A percentile compares a stretch with the other conserved stretches of the same genome.
Evolutionary conservation across 441 rosid species (phyloP).

Genomic region (Kokia cookei): DNA sequence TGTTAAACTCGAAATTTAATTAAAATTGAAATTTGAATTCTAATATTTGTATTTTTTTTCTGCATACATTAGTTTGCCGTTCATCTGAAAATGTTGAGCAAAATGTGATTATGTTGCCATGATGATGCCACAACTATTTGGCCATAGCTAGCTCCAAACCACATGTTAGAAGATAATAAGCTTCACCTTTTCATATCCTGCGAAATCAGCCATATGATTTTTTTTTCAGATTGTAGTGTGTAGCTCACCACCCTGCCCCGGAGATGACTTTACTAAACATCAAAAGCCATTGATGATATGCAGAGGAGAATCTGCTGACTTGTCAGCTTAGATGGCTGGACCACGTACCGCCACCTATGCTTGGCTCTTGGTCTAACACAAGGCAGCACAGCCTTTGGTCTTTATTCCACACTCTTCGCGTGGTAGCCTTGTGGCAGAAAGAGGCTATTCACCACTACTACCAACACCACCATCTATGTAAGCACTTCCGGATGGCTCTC

Average conservation of each 20-base stretch:
- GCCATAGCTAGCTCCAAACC: neutral
- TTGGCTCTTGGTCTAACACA: conserved; percentile 5
- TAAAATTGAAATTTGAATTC: neutral
- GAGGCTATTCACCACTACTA: conserved; percentile 9
- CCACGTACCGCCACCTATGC: neutral
- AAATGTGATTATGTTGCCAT: neutral
- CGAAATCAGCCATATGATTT: neutral
- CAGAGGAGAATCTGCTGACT: neutral
- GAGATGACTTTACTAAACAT: neutral
- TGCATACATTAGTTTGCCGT: neutral
- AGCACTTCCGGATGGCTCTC: neutral
- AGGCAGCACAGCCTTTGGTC: neutral
- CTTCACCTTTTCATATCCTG: neutral
- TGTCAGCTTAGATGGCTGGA: conserved; percentile 18
- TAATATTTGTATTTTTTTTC: neutral
- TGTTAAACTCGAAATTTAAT: neutral
- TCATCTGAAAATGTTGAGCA: neutral
- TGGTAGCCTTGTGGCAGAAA: conserved; percentile 16
- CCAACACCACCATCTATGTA: conserved; percentile 9
- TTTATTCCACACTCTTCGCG: conserved; percentile 22
- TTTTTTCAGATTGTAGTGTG: neutral
- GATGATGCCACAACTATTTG: neutral
- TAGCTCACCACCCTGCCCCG: neutral
- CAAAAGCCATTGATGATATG: neutral
- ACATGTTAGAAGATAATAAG: neutral